Conservation (phyloP, 768 basidiomycete genomes). For the Mycena indigotica region DNA sequence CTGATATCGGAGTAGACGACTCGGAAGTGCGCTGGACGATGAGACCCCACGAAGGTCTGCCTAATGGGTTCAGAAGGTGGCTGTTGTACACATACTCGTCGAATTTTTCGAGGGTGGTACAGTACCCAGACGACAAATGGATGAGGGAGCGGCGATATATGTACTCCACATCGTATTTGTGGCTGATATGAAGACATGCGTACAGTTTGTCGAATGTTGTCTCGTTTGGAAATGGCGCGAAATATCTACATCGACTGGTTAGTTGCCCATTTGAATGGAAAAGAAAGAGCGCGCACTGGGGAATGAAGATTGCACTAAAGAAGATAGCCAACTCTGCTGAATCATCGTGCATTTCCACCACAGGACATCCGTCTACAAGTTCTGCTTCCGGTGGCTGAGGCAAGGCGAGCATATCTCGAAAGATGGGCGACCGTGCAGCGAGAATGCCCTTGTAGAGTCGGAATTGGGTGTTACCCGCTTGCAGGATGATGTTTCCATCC, state of each 20-base stretch:
- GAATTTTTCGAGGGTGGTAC: background rate
- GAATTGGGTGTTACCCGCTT: background rate
- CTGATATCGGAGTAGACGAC: background rate
- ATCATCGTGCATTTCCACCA: background rate
- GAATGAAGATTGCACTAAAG: background rate
- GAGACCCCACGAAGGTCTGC: too few relatives aligned
- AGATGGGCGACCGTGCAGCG: slow-evolving; percentile 3
- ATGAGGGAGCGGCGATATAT: background rate
- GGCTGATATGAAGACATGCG: background rate
- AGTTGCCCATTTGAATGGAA: background rate
- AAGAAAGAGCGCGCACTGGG: background rate
- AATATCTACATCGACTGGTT: too few relatives aligned
- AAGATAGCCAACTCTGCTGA: background rate
- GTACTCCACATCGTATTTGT: background rate
- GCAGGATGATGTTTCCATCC: background rate
- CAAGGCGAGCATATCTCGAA: background rate
- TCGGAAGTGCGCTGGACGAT: background rate
- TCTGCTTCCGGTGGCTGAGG: background rate
- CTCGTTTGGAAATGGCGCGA: background rate
- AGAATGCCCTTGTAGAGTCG: background rate
- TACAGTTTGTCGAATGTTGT: background rate
- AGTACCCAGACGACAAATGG: background rate
- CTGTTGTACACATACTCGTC: background rate
- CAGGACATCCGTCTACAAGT: background rate
- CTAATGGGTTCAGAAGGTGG: background rate